phyloP scores from a whole-genome alignment of 164 flowering plant genomes.

The Nelumbo lutea region DNA sequence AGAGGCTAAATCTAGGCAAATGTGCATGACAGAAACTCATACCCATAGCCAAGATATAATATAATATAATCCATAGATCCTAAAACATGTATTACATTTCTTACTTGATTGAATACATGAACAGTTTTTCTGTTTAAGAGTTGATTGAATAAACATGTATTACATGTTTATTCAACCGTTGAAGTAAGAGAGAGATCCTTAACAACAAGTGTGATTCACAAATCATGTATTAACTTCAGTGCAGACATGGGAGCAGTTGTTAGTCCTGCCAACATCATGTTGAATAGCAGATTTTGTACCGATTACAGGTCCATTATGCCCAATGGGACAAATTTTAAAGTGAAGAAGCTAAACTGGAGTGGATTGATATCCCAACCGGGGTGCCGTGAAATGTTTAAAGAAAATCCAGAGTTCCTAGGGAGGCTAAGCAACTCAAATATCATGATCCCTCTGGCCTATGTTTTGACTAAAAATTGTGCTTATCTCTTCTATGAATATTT shows the following conservation, averaged over 20 bases:
- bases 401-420: slow-evolving; percentile 52
- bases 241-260: slow-evolving; percentile 54
- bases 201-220: no score
- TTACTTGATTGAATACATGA: no score
- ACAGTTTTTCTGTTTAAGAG: no score
- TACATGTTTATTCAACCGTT: no score
- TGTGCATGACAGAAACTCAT: no score
- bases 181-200: no score
- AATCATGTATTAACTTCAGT: slow-evolving; percentile 43
- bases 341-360: slow-evolving; percentile 73
- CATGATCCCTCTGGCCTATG: slow-evolving; percentile 73
- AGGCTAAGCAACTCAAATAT: slow-evolving; percentile 58
- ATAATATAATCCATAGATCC: no score
- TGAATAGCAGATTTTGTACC: slow-evolving; percentile 56
- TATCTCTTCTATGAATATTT: slow-evolving; percentile 61
- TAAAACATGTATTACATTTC: no score
- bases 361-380: slow-evolving; percentile 59
- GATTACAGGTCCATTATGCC: slow-evolving; percentile 69
- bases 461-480: slow-evolving; percentile 49
- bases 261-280: slow-evolving; percentile 31
- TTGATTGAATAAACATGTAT: no score
- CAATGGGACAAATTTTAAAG: slow-evolving; percentile 49
- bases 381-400: slow-evolving; percentile 47
- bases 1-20: no score
- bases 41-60: no score